phyloP scores from a whole-genome alignment of 371 early-diverging fungal species.

The Rhizopus stolonifer region DNA sequence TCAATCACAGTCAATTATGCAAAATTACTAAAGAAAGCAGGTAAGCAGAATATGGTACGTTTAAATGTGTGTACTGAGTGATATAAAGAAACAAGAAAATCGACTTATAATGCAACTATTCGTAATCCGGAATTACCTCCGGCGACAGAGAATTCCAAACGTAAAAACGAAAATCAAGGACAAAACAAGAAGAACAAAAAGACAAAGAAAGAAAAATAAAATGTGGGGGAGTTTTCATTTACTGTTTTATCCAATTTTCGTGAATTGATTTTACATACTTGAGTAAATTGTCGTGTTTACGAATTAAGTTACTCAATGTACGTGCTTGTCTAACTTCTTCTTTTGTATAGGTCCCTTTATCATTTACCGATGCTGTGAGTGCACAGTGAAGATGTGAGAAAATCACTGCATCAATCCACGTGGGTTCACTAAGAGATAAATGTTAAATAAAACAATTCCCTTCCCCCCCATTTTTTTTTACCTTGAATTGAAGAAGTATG shows the following conservation, averaged over 20 bases:
- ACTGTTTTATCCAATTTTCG: slow-evolving; percentile 27
- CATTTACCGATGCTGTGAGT: slow-evolving; percentile 37
- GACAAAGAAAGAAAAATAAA: neutral
- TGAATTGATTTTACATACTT: slow-evolving; percentile 47
- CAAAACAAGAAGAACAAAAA: slow-evolving; percentile 13
- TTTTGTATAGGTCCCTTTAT: slow-evolving; percentile 25
- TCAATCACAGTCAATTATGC: slow-evolving; percentile 31
- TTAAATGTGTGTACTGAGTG: neutral
- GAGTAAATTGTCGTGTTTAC: slow-evolving; percentile 56
- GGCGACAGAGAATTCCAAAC: slow-evolving; percentile 3
- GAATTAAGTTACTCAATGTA: slow-evolving; percentile 44
- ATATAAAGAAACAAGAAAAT: slow-evolving; percentile 59
- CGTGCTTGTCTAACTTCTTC: slow-evolving; percentile 44
- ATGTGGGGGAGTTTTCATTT: neutral
- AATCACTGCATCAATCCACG: slow-evolving; percentile 56
- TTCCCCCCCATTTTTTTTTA: slow-evolving; percentile 22
- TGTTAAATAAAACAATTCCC: neutral
- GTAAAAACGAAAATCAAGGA: slow-evolving; percentile 14
- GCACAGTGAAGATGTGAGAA: slow-evolving; percentile 64
- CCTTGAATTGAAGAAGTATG: slow-evolving; percentile 57
- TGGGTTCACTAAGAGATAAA: slow-evolving; percentile 40
- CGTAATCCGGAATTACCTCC: slow-evolving; percentile 30
- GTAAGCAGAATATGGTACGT: slow-evolving; percentile 17
- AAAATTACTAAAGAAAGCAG: slow-evolving; percentile 39
- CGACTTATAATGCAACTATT: slow-evolving; percentile 54